Evolutionary conservation across 108 stramenopile species (phyloP), one percentile per base, ranked within the genome.

Genomic region (Chaetoceros tenuissimus): DNA sequence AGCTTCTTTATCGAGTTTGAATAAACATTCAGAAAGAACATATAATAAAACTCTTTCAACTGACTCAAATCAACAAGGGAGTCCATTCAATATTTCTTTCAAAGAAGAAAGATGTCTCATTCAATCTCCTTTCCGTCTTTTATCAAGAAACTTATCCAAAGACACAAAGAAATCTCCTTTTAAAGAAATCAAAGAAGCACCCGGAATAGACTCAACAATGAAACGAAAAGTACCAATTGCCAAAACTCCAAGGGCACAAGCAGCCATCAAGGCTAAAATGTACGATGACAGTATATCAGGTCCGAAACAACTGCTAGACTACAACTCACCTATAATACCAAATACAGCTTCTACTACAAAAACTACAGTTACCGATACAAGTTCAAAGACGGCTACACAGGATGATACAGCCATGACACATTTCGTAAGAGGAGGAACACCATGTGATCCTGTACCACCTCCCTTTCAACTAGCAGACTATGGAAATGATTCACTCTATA

Each of bases 401-500:
- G 34, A 40, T 40, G 13, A 40, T 40, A 5, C 5, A 10, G 34
- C 49, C 34, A 10, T 40, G 60, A 78, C 76, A 55, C 75, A 74
- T 47, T 59, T 70, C 18, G 68, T 82, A 40, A 74, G 69, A 50
- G 86, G 82, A 7, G 80, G 80, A 19, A 80, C 69, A 3, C 85
- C 85, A 0, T 70, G 77, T 43, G 85, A 87, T 57, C 67, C 74
- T 29, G 69, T 62, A 16, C 66, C 72, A 3, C 54, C 71, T 30
- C 76, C 80, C 3, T 83, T 76, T 53, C 54, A 56, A 25, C 73
- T 89, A 40, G 79, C 87, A 19, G 68, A 78, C 24, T 85, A 78
- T 59, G 87, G 87, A 20, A 83, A 89, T 61, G 81, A 78, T 48
- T 74, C 72, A 16, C 55, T 85, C 28, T 82, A 89, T 61, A 89